These are phyloP conservation scores for Chrysanthemum seticuspe DNA, from an alignment of 129 eudicot species.

Conservation along the genomic window DNA sequence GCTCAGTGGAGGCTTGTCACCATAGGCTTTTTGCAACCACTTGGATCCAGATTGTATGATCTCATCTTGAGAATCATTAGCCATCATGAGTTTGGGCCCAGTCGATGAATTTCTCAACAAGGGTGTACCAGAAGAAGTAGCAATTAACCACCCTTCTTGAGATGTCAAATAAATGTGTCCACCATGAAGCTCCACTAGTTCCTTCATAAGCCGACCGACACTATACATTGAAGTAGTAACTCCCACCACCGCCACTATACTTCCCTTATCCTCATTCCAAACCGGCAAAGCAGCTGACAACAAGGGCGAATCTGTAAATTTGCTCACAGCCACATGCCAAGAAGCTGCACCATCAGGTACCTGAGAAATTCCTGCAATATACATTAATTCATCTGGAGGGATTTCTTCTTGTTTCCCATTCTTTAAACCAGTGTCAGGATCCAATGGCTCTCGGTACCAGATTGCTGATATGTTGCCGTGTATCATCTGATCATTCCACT, in stretches of 20 bases:
- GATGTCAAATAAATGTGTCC: conserved; percentile 90
- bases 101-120: conserved; percentile 52
- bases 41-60: conserved; percentile 77
- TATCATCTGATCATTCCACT: conserved; percentile 79
- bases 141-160: conserved; percentile 91
- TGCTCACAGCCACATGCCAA: conserved; percentile 96
- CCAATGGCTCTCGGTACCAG: conserved; percentile 89
- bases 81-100: conserved; percentile 79
- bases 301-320: conserved; percentile 69
- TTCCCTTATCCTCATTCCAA: conserved; percentile 54
- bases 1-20: conserved; percentile 47
- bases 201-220: conserved; percentile 91
- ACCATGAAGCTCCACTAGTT: conserved; percentile 75
- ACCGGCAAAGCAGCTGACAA: conserved; percentile 96
- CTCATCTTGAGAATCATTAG: conserved; percentile 68
- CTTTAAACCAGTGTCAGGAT: conserved; percentile 69
- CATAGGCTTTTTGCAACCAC: conserved; percentile 55
- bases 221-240: conserved; percentile 86
- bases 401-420: conserved; percentile 56
- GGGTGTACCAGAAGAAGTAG: conserved; percentile 84
- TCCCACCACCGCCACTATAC: conserved; percentile 94
- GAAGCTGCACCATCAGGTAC: conserved; percentile 96
- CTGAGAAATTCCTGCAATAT: conserved; percentile 89
- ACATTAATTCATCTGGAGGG: conserved; percentile 82
- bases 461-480: conserved; percentile 68